These are phyloP conservation scores for Starmerella apis DNA, from an alignment of 805 yeast genomes.

Conservation along the genomic window DNA sequence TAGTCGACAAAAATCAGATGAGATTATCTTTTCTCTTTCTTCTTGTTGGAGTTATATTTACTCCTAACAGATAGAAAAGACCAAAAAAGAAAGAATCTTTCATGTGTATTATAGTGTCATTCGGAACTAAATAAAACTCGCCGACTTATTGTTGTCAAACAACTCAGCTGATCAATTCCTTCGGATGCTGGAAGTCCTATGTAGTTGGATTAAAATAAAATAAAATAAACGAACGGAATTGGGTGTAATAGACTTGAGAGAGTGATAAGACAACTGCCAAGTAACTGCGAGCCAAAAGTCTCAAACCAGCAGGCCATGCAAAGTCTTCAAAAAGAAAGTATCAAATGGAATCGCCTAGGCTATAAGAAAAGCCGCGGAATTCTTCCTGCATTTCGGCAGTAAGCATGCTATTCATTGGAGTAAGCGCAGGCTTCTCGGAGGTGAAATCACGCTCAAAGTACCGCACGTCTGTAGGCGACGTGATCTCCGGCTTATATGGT, in stretches of 20 bases:
- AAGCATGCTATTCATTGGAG: slow-evolving; percentile 84
- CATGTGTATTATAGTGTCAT: too few relatives aligned
- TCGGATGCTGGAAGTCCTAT: slow-evolving; percentile 1
- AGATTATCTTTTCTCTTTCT: too few relatives aligned
- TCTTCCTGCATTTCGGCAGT: slow-evolving; percentile 87
- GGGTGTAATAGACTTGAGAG: background rate
- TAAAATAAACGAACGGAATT: background rate
- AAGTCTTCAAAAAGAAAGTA: background rate
- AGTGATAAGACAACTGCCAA: background rate
- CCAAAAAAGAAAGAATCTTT: too few relatives aligned
- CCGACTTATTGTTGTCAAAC: background rate
- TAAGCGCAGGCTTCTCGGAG: slow-evolving; percentile 82
- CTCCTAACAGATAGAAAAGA: too few relatives aligned
- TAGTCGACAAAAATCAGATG: too few relatives aligned
- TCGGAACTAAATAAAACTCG: too few relatives aligned
- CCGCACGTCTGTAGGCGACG: slow-evolving; percentile 79
- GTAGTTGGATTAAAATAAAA: background rate
- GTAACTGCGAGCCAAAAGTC: too few relatives aligned
- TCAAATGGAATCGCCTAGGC: slow-evolving; percentile 28
- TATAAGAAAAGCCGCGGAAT: slow-evolving; percentile 90
- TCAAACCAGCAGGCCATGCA: background rate
- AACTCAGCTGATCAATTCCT: background rate
- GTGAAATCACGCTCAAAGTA: slow-evolving; percentile 94
- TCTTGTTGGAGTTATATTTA: too few relatives aligned
- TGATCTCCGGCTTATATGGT: slow-evolving; percentile 81